Conservation (phyloP, 2,329 filamentous ascomycete species). For the Sarocladiaceae sp. region DNA sequence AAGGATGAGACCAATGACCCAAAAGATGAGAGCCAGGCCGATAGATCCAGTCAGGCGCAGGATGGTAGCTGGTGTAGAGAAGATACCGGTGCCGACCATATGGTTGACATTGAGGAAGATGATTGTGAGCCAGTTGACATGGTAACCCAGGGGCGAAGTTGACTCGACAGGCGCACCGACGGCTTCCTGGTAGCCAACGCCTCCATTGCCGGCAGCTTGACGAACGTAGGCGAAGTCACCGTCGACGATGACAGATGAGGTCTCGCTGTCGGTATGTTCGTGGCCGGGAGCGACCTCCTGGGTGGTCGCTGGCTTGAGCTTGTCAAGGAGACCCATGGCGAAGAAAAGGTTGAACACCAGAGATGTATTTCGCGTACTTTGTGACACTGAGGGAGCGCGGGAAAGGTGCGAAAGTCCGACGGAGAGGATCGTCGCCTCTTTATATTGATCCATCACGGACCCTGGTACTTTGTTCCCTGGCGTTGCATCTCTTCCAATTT, state of each 20-base stretch:
- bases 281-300: background rate
- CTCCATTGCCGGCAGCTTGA: constrained; percentile 40
- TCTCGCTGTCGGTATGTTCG: background rate
- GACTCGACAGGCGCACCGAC: constrained; percentile 55
- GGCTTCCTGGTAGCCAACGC: constrained; percentile 52
- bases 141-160: constrained; percentile 52
- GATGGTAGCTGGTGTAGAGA: constrained; percentile 56
- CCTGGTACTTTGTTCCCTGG: no score
- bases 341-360: no score
- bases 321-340: constrained; percentile 4
- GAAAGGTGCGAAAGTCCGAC: no score
- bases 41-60: constrained; percentile 54
- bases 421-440: no score
- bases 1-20: constrained; percentile 56
- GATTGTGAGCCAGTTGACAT: constrained; percentile 48
- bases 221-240: constrained; percentile 36
- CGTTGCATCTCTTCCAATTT: no score
- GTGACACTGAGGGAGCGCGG: no score
- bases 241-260: constrained; percentile 22
- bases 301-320: constrained; percentile 1
- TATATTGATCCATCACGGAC: no score
- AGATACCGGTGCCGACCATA: constrained; percentile 60
- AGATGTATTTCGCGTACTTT: no score
- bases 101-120: constrained; percentile 55
- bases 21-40: constrained; percentile 57